phyloP scores from a whole-genome alignment of 495 filamentous ascomycete genomes.

The Penicillium mononematosum region DNA sequence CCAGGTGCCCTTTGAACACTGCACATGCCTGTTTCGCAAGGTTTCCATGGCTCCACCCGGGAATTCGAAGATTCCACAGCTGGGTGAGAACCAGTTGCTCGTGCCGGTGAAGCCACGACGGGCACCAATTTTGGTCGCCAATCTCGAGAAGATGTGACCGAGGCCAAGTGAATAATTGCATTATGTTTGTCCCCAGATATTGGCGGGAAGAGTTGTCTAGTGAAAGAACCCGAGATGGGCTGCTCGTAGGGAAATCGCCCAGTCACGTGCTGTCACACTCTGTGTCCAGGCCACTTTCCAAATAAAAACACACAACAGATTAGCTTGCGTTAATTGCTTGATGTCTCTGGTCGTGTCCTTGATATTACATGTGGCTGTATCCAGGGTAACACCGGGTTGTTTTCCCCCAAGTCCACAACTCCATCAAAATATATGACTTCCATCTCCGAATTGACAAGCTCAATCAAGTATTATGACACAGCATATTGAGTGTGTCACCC shows the following conservation, averaged over 20 bases:
- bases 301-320: not conserved
- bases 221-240: not conserved
- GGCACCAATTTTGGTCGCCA: constrained; percentile 39
- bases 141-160: constrained; percentile 38
- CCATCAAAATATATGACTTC: not conserved
- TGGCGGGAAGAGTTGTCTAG: not conserved
- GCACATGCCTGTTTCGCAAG: constrained; percentile 28
- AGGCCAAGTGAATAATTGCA: constrained; percentile 18
- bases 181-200: not conserved
- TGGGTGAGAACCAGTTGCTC: constrained; percentile 36
- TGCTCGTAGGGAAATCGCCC: not conserved
- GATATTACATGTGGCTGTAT: not conserved
- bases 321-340: not conserved
- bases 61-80: constrained; percentile 33
- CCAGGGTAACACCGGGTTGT: not conserved
- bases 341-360: not conserved
- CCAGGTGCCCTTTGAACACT: constrained; percentile 46
- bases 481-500: not conserved
- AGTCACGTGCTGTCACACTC: not conserved
- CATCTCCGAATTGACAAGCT: not conserved
- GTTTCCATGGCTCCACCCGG: constrained; percentile 22
- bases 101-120: constrained; percentile 28
- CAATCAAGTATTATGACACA: not conserved
- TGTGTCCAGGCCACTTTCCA: not conserved
- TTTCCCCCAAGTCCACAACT: not conserved